These are phyloP conservation scores for Rhododendron molle DNA, from an alignment of 148 eudicot species.

Conservation along the genomic window DNA sequence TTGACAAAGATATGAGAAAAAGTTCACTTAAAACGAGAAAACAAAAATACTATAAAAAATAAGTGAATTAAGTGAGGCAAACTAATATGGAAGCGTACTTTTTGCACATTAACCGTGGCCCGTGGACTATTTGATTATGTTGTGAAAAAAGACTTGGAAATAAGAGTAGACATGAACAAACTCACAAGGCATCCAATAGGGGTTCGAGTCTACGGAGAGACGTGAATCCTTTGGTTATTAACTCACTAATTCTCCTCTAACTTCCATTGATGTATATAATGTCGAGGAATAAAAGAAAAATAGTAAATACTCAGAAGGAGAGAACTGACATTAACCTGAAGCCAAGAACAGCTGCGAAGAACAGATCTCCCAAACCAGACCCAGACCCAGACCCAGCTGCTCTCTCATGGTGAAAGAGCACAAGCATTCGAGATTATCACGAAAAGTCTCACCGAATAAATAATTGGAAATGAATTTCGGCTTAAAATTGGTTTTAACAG, in stretches of 20 bases:
- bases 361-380: constrained; percentile 10
- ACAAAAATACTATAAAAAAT: not conserved
- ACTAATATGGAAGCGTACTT: not conserved
- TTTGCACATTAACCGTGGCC: not conserved
- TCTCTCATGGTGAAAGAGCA: not conserved
- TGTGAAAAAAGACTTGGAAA: not conserved
- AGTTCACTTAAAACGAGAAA: not conserved
- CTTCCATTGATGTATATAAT: not conserved
- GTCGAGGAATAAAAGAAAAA: not conserved
- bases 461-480: not conserved
- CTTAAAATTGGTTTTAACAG: not conserved
- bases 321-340: not conserved
- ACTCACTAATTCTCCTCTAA: not conserved
- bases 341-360: not conserved
- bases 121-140: not conserved
- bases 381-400: not conserved
- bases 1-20: not conserved
- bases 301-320: not conserved
- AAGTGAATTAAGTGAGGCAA: not conserved
- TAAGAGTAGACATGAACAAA: not conserved
- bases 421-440: not conserved
- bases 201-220: not conserved
- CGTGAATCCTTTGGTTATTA: not conserved
- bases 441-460: not conserved
- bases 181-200: too few species aligned